Percentiles rank a stretch among this genome's conserved stretches.
Evolutionary conservation across 139 green algal species (phyloP).

Genomic region (Nannochloris sp.): DNA sequence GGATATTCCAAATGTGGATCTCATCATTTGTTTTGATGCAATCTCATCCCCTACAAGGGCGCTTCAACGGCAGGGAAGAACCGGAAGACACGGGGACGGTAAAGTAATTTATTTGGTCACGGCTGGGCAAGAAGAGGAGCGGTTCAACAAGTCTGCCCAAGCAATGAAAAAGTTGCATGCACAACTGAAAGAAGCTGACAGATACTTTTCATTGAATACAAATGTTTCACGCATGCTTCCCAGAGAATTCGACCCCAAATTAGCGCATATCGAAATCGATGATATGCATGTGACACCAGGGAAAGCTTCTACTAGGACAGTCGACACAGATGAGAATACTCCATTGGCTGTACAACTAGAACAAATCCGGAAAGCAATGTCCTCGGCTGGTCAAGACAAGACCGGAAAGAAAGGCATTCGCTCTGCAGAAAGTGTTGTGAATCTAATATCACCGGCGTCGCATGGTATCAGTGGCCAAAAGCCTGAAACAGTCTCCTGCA

Average conservation of each 20-base stretch:
- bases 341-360: neutral
- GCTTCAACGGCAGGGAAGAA: slow-evolving; percentile 89
- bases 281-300: slow-evolving; percentile 6
- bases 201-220: slow-evolving; percentile 23
- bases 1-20: slow-evolving; percentile 90
- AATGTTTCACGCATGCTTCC: slow-evolving; percentile 45
- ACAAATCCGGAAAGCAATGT: slow-evolving; percentile 11
- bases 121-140: slow-evolving; percentile 50
- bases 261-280: neutral
- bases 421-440: no score
- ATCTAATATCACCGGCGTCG: no score
- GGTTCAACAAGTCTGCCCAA: slow-evolving; percentile 43
- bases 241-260: slow-evolving; percentile 16
- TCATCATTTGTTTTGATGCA: slow-evolving; percentile 89
- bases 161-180: slow-evolving; percentile 24
- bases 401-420: no score
- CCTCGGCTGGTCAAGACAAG: no score
- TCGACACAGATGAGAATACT: neutral
- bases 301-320: slow-evolving; percentile 2
- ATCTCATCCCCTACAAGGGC: slow-evolving; percentile 60
- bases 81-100: slow-evolving; percentile 70
- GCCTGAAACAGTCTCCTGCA: no score
- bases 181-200: slow-evolving; percentile 23
- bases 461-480: no score
- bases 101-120: slow-evolving; percentile 75